Evolutionary conservation across 1,284 basidiomycete genomes (phyloP).

Genomic region (Ganoderma leucocontextum): DNA sequence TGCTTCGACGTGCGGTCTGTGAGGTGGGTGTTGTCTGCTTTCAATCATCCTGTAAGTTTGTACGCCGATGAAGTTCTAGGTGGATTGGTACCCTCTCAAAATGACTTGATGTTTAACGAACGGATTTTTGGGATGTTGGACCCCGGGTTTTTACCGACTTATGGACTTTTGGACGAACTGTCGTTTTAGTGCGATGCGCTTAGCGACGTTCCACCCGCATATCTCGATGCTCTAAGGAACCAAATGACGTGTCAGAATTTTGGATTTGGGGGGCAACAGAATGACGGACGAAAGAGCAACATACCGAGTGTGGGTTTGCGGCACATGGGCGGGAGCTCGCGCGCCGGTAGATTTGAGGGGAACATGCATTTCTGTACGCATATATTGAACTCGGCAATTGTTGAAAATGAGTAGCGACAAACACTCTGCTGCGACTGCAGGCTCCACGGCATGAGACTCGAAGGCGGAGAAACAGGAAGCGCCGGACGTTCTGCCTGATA

Average conservation of each 20-base stretch:
- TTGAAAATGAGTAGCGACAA: too few species aligned
- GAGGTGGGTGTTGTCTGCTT: slow-evolving; percentile 16
- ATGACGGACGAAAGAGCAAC: too few species aligned
- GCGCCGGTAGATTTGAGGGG: too few species aligned
- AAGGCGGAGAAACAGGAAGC: neutral
- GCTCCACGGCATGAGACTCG: too few species aligned
- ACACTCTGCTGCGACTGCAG: too few species aligned
- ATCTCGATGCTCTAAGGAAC: neutral
- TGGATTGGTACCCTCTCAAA: neutral
- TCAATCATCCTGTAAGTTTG: neutral
- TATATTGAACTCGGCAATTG: too few species aligned
- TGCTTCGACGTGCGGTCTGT: slow-evolving; percentile 39
- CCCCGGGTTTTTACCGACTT: neutral
- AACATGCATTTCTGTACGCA: too few species aligned
- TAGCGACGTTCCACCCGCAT: neutral
- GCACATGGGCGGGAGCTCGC: too few species aligned
- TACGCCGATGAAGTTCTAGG: neutral
- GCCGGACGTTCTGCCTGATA: neutral
- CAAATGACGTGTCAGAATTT: too few species aligned
- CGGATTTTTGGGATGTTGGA: neutral
- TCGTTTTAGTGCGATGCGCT: neutral
- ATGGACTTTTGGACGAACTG: neutral
- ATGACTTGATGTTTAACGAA: neutral
- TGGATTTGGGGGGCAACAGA: too few species aligned
- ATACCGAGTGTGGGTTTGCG: too few species aligned